phyloP scores from a whole-genome alignment of 805 yeast genomes.

The Wickerhamomyces silvicola region DNA sequence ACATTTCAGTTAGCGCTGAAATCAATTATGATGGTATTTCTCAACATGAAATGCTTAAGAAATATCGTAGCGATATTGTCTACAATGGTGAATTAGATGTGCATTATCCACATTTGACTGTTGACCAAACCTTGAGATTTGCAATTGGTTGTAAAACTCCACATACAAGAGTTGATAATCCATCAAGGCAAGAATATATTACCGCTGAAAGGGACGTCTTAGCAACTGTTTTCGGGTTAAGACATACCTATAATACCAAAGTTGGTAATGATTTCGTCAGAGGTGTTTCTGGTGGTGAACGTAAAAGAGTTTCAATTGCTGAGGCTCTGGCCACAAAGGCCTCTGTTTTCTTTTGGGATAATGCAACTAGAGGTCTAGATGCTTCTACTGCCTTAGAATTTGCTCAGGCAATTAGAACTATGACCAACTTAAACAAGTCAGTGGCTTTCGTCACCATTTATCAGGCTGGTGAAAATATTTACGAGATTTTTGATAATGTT shows the following conservation, averaged over 20 bases:
- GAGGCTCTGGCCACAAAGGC: slow-evolving; percentile 50
- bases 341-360: slow-evolving; percentile 47
- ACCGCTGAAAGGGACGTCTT: slow-evolving; percentile 41
- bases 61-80: slow-evolving; percentile 56
- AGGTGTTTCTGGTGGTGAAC: slow-evolving; percentile 73
- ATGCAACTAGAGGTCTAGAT: slow-evolving; percentile 62
- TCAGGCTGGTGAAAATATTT: slow-evolving; percentile 64
- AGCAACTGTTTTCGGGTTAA: slow-evolving; percentile 45
- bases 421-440: slow-evolving; percentile 45
- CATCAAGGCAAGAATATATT: slow-evolving; percentile 40
- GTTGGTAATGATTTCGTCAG: slow-evolving; percentile 63
- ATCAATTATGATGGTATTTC: slow-evolving; percentile 46
- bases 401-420: slow-evolving; percentile 45
- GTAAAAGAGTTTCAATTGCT: slow-evolving; percentile 71
- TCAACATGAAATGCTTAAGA: slow-evolving; percentile 35
- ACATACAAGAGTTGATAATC: slow-evolving; percentile 41
- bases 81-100: slow-evolving; percentile 60
- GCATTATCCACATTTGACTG: slow-evolving; percentile 59
- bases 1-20: slow-evolving; percentile 36
- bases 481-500: slow-evolving; percentile 58
- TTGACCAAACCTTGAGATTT: slow-evolving; percentile 50
- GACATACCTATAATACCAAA: slow-evolving; percentile 55
- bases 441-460: slow-evolving; percentile 64
- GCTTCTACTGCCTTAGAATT: slow-evolving; percentile 57
- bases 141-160: slow-evolving; percentile 55